Evolutionary conservation across 2,329 filamentous ascomycete genomes (phyloP).

Genomic region (Colletotrichum cordylinicola): DNA sequence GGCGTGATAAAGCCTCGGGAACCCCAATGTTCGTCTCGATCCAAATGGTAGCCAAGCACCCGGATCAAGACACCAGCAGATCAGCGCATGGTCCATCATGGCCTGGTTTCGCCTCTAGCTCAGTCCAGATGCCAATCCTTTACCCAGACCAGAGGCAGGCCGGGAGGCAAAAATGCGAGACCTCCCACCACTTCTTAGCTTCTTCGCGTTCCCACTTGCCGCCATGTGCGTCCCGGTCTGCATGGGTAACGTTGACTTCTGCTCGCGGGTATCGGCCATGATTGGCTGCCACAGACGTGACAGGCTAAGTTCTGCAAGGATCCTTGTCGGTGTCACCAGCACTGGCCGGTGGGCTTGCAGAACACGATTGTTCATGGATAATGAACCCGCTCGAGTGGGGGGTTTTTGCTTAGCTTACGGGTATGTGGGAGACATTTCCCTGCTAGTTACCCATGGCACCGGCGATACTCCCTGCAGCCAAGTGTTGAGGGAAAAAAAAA

Average conservation of each 20-base stretch:
- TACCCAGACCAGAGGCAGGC: not conserved
- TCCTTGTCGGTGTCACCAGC: not conserved
- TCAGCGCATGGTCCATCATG: not conserved
- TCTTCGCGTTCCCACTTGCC: constrained; percentile 5
- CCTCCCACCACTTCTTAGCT: not conserved
- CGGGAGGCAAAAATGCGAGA: not conserved
- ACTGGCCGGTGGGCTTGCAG: not conserved
- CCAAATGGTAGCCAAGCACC: not conserved
- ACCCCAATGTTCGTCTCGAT: not conserved
- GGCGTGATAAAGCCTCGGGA: not conserved
- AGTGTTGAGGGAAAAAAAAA: constrained; percentile 12
- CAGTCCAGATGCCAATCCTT: not conserved
- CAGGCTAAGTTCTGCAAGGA: constrained; percentile 4
- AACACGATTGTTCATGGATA: constrained; percentile 8
- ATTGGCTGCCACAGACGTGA: not conserved
- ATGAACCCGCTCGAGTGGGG: constrained; percentile 5
- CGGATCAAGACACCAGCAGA: constrained; percentile 1
- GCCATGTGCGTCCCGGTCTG: constrained; percentile 6
- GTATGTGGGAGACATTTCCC: constrained; percentile 12
- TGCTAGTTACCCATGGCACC: not conserved
- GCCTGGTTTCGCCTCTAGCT: not conserved
- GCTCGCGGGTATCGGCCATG: not conserved
- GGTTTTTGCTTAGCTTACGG: constrained; percentile 2
- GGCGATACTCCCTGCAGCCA: constrained; percentile 16
- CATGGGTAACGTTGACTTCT: not conserved